Percentiles rank a stretch among this genome's conserved stretches.
Evolutionary conservation across 2,329 filamentous ascomycete genomes (phyloP).

Genomic region (Aspergillus aculeatinus): DNA sequence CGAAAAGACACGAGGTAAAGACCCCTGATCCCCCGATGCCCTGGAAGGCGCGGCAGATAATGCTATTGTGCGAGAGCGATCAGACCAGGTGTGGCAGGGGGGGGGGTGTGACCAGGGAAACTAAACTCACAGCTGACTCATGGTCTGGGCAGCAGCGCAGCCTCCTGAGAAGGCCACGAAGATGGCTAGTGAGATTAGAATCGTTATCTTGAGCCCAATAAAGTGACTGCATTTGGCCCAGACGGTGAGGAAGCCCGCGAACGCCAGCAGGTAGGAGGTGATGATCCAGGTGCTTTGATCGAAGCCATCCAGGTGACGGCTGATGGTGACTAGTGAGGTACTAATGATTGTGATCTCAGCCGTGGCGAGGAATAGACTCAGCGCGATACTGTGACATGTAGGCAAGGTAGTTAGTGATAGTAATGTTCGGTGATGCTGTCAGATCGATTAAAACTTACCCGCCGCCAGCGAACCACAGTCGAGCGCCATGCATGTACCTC

Average conservation of each 20-base stretch:
- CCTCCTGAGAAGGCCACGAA: slow-evolving; percentile 46
- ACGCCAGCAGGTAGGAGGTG: slow-evolving; percentile 51
- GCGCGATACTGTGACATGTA: not conserved
- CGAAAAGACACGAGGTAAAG: slow-evolving; percentile 60
- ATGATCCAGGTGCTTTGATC: slow-evolving; percentile 48
- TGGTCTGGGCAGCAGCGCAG: slow-evolving; percentile 40
- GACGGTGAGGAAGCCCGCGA: slow-evolving; percentile 56
- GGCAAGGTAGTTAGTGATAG: not conserved
- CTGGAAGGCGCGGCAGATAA: slow-evolving; percentile 44
- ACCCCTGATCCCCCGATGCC: slow-evolving; percentile 59
- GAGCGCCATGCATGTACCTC: not conserved
- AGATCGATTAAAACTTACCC: slow-evolving; percentile 1
- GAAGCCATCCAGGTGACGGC: slow-evolving; percentile 40
- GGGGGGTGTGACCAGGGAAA: not conserved
- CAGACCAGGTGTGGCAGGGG: not conserved
- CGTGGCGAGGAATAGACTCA: slow-evolving; percentile 44
- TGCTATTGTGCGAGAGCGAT: slow-evolving; percentile 39
- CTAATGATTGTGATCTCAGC: slow-evolving; percentile 54
- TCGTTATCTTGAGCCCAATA: slow-evolving; percentile 50
- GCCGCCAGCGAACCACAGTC: slow-evolving; percentile 1
- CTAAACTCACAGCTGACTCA: slow-evolving; percentile 32
- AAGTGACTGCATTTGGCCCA: slow-evolving; percentile 62
- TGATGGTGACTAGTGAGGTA: slow-evolving; percentile 51
- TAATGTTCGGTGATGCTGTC: not conserved
- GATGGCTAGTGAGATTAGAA: slow-evolving; percentile 47